Conservation (phyloP, 805 yeast species). For the Lachancea quebecensis region DNA sequence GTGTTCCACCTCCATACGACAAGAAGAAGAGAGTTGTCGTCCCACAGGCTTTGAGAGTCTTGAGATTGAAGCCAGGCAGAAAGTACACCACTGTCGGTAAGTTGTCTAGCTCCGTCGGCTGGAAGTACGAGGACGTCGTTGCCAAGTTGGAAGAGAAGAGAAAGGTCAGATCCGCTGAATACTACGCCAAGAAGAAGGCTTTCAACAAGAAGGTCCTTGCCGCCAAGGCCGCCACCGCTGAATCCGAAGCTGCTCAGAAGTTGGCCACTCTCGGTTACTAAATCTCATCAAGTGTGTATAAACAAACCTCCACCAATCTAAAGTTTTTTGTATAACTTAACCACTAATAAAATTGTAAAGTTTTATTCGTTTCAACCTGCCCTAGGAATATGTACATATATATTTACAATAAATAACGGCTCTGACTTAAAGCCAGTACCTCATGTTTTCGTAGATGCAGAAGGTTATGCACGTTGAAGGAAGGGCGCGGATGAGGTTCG, state of each 20-base stretch:
- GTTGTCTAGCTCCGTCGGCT: constrained; percentile 94
- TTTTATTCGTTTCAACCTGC: constrained; percentile 6
- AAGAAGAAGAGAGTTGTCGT: constrained; percentile 99
- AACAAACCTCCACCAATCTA: constrained; percentile 13
- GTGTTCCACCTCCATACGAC: constrained; percentile 99
- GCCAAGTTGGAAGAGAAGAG: constrained; percentile 98
- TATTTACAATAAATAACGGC: neutral
- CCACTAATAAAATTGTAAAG: constrained; percentile 8
- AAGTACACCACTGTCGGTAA: constrained; percentile 98
- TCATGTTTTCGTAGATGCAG: constrained; percentile 67
- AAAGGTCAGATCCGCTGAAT: constrained; percentile 97
- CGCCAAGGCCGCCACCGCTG: constrained; percentile 83
- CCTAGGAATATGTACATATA: neutral
- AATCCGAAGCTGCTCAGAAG: constrained; percentile 84
- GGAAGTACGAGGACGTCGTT: constrained; percentile 99
- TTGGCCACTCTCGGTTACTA: constrained; percentile 98
- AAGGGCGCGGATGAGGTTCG: constrained; percentile 73
- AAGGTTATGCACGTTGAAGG: constrained; percentile 94
- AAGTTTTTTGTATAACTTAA: constrained; percentile 10
- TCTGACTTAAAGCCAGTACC: constrained; percentile 16
- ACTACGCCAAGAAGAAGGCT: constrained; percentile 98
- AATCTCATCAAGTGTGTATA: constrained; percentile 31
- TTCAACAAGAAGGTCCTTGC: constrained; percentile 84
- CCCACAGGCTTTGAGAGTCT: constrained; percentile 98
- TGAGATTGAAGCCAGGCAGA: constrained; percentile 99